Evolutionary conservation across 176 grass and related monocot genomes (phyloP).

Genomic region (Puya raimondii): DNA sequence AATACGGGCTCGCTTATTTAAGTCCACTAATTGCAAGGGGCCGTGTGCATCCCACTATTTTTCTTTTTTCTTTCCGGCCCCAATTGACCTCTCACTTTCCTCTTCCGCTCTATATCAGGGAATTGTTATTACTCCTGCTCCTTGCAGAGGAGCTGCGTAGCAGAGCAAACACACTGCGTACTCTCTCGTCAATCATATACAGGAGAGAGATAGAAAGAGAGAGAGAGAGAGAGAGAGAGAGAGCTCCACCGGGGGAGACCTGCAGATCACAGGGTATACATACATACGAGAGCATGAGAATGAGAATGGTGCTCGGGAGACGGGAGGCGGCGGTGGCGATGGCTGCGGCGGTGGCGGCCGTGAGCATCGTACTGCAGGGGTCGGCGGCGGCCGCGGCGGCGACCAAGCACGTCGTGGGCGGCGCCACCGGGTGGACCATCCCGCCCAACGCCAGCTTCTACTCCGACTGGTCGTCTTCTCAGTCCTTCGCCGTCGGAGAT

Average conservation of each 20-base stretch:
- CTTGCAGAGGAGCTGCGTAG: no score
- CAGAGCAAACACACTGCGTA: no score
- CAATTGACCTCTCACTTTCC: no score
- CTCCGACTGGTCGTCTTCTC: neutral
- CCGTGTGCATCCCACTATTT: no score
- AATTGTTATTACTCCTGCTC: no score
- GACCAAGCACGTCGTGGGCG: neutral
- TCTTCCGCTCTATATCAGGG: no score
- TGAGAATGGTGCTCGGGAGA: neutral
- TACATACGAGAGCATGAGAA: neutral
- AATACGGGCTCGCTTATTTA: no score
- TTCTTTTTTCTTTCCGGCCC: no score
- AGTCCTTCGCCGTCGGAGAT: slow-evolving; percentile 2
- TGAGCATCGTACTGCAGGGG: neutral
- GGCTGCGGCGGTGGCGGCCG: neutral
- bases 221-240: no score
- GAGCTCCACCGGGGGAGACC: neutral
- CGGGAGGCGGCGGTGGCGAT: neutral
- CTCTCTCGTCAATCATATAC: no score
- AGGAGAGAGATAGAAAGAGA: no score
- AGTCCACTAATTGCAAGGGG: no score
- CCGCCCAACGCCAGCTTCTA: neutral
- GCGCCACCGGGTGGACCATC: neutral
- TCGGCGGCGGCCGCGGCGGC: neutral
- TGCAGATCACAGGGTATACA: neutral